Conservation (phyloP, 371 early-diverging fungal genomes). For the Rhizopus stolonifer region DNA sequence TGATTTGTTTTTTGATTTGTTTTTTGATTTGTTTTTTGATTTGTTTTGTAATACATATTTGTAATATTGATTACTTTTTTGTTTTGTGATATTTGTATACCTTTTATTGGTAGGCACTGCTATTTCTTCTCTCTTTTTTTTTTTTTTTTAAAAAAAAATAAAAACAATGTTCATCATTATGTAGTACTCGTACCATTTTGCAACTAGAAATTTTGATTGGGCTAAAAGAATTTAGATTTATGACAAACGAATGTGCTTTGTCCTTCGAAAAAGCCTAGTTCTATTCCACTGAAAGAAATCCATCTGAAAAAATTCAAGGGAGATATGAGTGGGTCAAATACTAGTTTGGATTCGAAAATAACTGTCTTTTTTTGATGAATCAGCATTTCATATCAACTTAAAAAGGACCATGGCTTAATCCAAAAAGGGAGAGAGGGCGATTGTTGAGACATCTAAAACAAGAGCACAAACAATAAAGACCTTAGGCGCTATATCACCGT, state of each 20-base stretch:
- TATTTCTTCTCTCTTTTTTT: conserved; percentile 2
- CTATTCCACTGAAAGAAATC: too few species aligned
- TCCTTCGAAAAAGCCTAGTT: too few species aligned
- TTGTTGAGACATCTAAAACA: conserved; percentile 17
- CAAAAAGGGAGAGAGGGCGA: conserved; percentile 17
- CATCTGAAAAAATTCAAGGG: too few species aligned
- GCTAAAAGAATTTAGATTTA: background rate
- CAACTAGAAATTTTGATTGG: conserved; percentile 7
- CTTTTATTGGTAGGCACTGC: conserved; percentile 8
- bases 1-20: conserved; percentile 14
- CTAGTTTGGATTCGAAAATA: conserved; percentile 1
- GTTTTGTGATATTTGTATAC: conserved; percentile 17
- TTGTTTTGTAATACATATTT: conserved; percentile 13
- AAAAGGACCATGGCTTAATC: conserved; percentile 10
- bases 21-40: conserved; percentile 9
- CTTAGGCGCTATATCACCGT: too few species aligned
- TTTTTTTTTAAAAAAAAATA: conserved; percentile 11
- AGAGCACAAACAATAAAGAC: conserved; percentile 8
- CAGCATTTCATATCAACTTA: conserved; percentile 19
- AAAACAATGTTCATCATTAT: conserved; percentile 6
- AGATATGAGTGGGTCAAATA: too few species aligned
- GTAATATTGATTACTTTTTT: conserved; percentile 13
- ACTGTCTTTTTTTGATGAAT: conserved; percentile 4
- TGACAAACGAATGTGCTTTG: too few species aligned
- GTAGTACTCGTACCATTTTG: conserved; percentile 7